A percentile compares a stretch with the other conserved stretches of the same genome.
Conservation (phyloP, 1,284 basidiomycete genomes). For the Phylloboletellus chloephorus region DNA sequence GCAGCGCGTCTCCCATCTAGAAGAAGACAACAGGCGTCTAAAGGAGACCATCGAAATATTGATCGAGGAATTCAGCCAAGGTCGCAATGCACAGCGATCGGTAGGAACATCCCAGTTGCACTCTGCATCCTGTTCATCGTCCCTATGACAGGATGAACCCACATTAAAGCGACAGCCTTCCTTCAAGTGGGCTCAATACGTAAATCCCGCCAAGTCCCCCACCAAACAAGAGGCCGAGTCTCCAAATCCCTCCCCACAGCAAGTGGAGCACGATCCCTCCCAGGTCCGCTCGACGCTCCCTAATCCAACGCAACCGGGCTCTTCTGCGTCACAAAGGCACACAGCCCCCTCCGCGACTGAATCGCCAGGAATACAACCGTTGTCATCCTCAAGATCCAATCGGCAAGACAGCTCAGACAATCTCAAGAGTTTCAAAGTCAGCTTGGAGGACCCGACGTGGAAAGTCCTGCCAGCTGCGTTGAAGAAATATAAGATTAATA, state of each 20-base stretch:
- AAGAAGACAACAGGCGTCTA: conserved; percentile 72
- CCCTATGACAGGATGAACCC: conserved; percentile 43
- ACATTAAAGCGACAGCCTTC: conserved; percentile 64
- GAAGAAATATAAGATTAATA: conserved; percentile 98
- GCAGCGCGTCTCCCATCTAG: conserved; percentile 61
- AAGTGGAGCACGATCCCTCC: conserved; percentile 60
- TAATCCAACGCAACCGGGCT: conserved; percentile 20
- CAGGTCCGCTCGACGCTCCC: conserved; percentile 32
- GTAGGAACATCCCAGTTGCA: conserved; percentile 14
- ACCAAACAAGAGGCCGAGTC: conserved; percentile 71
- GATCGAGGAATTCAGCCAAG: conserved; percentile 57
- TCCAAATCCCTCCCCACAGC: conserved; percentile 71
- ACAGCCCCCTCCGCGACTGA: conserved; percentile 28
- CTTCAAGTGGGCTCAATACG: conserved; percentile 77
- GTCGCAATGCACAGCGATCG: conserved; percentile 19
- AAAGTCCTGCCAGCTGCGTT: conserved; percentile 96
- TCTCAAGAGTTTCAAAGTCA: conserved; percentile 83
- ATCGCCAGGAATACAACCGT: conserved; percentile 32
- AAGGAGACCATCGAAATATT: conserved; percentile 55
- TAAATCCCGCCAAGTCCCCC: conserved; percentile 67
- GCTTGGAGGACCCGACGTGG: conserved; percentile 95
- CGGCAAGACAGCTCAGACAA: conserved; percentile 71
- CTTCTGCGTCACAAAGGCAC: conserved; percentile 27
- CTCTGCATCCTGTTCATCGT: conserved; percentile 9
- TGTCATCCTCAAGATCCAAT: conserved; percentile 35